Conservation (phyloP, 2,329 filamentous ascomycete genomes). For the Diplodia seriata region DNA sequence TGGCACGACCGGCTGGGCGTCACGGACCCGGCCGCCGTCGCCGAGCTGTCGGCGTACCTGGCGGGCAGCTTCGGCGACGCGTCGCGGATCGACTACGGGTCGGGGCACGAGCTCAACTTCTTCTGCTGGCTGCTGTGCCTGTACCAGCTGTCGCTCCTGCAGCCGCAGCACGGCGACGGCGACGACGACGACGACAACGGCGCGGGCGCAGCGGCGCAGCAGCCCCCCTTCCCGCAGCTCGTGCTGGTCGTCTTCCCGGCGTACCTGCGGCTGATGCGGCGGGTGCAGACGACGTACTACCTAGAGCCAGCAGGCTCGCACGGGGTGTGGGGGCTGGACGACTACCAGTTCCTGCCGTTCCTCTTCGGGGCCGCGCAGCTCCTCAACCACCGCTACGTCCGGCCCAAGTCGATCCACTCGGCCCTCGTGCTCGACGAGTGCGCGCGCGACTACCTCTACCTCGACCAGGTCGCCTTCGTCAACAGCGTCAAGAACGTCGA, state of each 20-base stretch:
- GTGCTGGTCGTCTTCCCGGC: conserved; percentile 79
- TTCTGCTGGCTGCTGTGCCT: conserved; percentile 95
- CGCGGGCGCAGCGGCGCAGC: too few relatives aligned
- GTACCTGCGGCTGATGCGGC: conserved; percentile 87
- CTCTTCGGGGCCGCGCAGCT: conserved; percentile 58
- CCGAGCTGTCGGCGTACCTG: conserved; percentile 82
- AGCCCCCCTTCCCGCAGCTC: conserved; percentile 72
- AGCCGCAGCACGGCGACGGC: conserved; percentile 55
- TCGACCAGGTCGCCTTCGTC: conserved; percentile 91
- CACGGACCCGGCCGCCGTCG: conserved; percentile 59
- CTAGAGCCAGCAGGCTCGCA: conserved; percentile 75
- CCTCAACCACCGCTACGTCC: conserved; percentile 70
- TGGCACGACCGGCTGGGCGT: conserved; percentile 73
- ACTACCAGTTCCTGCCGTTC: conserved; percentile 62
- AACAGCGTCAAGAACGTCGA: conserved; percentile 97
- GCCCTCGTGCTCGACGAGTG: conserved; percentile 87
- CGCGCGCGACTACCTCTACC: conserved; percentile 81
- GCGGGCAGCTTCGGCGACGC: conserved; percentile 84
- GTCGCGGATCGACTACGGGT: conserved; percentile 91
- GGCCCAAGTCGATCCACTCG: conserved; percentile 75
- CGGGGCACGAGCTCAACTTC: conserved; percentile 97
- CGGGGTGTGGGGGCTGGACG: conserved; percentile 61
- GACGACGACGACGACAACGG: too few relatives aligned
- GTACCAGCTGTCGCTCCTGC: conserved; percentile 75
- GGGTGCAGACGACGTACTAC: conserved; percentile 90